Conservation (phyloP, 495 filamentous ascomycete species). For the Aspergillus biplanus region DNA sequence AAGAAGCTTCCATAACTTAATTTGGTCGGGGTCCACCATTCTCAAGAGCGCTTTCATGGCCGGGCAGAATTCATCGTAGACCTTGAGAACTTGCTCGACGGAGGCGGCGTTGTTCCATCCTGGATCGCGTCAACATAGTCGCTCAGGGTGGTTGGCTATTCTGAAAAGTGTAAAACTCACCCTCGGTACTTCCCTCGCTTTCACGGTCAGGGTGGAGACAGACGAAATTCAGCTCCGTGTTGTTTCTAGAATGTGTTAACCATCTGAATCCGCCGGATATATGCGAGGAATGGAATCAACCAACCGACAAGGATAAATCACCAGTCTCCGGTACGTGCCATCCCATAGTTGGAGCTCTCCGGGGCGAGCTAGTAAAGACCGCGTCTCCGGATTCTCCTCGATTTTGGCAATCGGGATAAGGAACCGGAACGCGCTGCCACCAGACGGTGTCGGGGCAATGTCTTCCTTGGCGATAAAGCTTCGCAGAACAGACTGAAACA, state of each 20-base stretch:
- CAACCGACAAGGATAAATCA: slow-evolving; percentile 51
- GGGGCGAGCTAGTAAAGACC: slow-evolving; percentile 29
- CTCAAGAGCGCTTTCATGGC: slow-evolving; percentile 38
- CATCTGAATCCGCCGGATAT: not conserved
- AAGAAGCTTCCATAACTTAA: slow-evolving; percentile 56
- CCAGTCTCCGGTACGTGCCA: slow-evolving; percentile 45
- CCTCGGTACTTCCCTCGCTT: slow-evolving; percentile 31
- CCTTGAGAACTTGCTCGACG: slow-evolving; percentile 39
- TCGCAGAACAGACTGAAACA: not conserved
- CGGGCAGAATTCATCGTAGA: slow-evolving; percentile 47
- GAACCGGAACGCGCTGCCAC: slow-evolving; percentile 9
- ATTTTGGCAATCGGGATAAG: not conserved
- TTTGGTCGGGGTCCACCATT: slow-evolving; percentile 39
- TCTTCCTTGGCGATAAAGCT: not conserved
- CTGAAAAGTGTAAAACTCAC: slow-evolving; percentile 21
- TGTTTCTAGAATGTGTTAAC: not conserved
- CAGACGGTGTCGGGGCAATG: not conserved
- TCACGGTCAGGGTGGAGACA: slow-evolving; percentile 1
- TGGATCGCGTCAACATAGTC: not conserved
- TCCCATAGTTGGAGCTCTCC: slow-evolving; percentile 49
- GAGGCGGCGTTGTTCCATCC: not conserved
- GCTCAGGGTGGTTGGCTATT: too few relatives aligned
- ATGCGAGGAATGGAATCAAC: not conserved
- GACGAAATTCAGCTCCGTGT: slow-evolving; percentile 14
- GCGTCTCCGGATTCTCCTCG: slow-evolving; percentile 22